Conservation (phyloP, 805 yeast species). For the Lipomyces chichibuensis region DNA sequence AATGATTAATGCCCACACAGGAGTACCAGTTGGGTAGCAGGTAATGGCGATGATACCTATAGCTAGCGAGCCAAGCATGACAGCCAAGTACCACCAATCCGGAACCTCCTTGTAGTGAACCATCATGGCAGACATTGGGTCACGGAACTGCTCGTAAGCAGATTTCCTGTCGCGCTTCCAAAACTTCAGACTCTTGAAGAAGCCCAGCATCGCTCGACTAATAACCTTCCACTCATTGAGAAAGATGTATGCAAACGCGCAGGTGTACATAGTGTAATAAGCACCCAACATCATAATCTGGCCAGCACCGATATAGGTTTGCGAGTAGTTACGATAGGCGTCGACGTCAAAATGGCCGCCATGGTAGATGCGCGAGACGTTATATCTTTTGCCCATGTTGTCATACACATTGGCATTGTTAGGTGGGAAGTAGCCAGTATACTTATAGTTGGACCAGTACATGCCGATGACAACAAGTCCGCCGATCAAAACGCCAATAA, state of each 20-base stretch:
- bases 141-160: slow-evolving; percentile 7
- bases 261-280: slow-evolving; percentile 55
- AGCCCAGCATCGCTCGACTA: slow-evolving; percentile 8
- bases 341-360: slow-evolving; percentile 50
- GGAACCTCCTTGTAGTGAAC: slow-evolving; percentile 66
- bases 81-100: slow-evolving; percentile 65
- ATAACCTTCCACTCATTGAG: slow-evolving; percentile 44
- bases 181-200: not conserved
- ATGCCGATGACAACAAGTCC: slow-evolving; percentile 58
- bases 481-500: slow-evolving; percentile 50
- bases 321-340: slow-evolving; percentile 62
- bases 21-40: slow-evolving; percentile 54
- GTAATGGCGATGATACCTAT: slow-evolving; percentile 43
- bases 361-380: slow-evolving; percentile 53
- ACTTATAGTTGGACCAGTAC: slow-evolving; percentile 55
- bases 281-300: slow-evolving; percentile 58
- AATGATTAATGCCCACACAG: slow-evolving; percentile 64
- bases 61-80: slow-evolving; percentile 50
- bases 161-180: slow-evolving; percentile 1
- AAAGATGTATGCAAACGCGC: slow-evolving; percentile 54
- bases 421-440: slow-evolving; percentile 48
- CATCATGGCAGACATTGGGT: slow-evolving; percentile 55
- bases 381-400: slow-evolving; percentile 44
- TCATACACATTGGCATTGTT: slow-evolving; percentile 51
- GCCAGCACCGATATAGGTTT: slow-evolving; percentile 58